Evolutionary conservation across 176 grass and related monocot species (phyloP).

Genomic region (Dactylis glomerata): DNA sequence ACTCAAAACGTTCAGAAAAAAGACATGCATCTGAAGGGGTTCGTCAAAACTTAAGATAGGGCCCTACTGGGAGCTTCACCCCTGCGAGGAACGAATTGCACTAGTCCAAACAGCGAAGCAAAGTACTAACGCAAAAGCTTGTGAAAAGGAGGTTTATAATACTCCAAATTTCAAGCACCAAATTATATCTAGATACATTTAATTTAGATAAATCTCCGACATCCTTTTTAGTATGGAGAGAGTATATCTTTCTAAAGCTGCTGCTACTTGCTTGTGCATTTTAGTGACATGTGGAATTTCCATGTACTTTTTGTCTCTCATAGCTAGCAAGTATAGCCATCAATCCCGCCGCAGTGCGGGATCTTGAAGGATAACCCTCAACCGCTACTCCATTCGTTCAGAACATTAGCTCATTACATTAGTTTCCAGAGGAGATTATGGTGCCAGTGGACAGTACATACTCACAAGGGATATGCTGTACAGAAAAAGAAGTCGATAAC

Average conservation of each 20-base stretch:
- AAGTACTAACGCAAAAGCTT: not conserved
- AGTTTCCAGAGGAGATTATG: not conserved
- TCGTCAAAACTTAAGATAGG: too few relatives aligned
- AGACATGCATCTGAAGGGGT: too few relatives aligned
- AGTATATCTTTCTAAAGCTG: not conserved
- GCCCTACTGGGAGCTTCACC: too few relatives aligned
- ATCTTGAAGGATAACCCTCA: too few relatives aligned
- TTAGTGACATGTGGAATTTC: not conserved
- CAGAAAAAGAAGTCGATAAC: too few relatives aligned
- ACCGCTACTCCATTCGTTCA: not conserved
- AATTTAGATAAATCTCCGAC: too few relatives aligned
- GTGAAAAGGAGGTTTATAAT: not conserved
- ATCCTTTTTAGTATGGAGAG: too few relatives aligned
- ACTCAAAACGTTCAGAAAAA: too few relatives aligned
- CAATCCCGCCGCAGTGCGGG: not conserved
- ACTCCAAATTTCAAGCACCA: too few relatives aligned
- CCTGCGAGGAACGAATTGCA: not conserved
- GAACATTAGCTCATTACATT: not conserved
- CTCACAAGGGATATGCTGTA: too few relatives aligned
- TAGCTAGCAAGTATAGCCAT: not conserved
- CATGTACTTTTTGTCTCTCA: not conserved
- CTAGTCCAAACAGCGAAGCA: not conserved
- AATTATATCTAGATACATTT: too few relatives aligned
- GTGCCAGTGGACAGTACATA: not conserved
- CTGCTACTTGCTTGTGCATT: not conserved